phyloP scores from a whole-genome alignment of 2,329 filamentous ascomycete species.

The Colletotrichum filicis region DNA sequence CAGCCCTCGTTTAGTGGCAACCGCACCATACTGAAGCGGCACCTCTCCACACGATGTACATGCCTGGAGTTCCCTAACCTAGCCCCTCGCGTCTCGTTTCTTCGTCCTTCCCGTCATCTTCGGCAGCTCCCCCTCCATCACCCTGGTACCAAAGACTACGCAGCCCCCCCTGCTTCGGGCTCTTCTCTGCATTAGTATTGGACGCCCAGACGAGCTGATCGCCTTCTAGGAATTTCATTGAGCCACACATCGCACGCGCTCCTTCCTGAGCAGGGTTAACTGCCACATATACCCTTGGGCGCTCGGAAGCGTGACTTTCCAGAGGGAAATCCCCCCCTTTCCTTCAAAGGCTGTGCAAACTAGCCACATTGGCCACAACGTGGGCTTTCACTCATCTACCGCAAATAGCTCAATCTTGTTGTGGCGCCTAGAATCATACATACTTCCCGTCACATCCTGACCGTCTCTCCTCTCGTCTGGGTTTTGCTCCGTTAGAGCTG shows the following conservation, averaged over 20 bases:
- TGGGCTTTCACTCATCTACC: constrained; percentile 27
- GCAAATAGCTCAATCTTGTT: constrained; percentile 36
- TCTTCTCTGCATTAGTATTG: constrained; percentile 36
- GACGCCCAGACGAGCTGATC: constrained; percentile 33
- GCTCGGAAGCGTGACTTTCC: constrained; percentile 28
- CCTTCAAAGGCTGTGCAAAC: constrained; percentile 34
- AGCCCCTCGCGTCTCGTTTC: constrained; percentile 30
- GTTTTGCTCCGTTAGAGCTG: constrained; percentile 13
- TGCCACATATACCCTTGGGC: constrained; percentile 33
- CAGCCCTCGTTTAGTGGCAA: constrained; percentile 31
- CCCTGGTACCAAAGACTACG: constrained; percentile 26
- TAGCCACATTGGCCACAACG: constrained; percentile 35
- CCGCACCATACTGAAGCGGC: constrained; percentile 22
- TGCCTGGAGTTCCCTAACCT: constrained; percentile 25
- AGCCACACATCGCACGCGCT: constrained; percentile 28
- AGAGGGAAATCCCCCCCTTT: constrained; percentile 15
- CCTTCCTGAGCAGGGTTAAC: constrained; percentile 29
- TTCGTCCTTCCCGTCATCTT: constrained; percentile 32
- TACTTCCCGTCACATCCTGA: constrained; percentile 19
- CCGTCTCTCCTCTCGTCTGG: constrained; percentile 7
- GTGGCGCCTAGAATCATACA: constrained; percentile 32
- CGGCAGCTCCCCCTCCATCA: constrained; percentile 26
- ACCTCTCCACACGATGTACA: constrained; percentile 34
- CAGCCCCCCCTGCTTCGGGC: constrained; percentile 31
- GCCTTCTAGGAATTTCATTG: constrained; percentile 33